These are phyloP conservation scores for Pleurostoma richardsiae DNA, from an alignment of 2,329 filamentous ascomycete species.

Conservation along the genomic window DNA sequence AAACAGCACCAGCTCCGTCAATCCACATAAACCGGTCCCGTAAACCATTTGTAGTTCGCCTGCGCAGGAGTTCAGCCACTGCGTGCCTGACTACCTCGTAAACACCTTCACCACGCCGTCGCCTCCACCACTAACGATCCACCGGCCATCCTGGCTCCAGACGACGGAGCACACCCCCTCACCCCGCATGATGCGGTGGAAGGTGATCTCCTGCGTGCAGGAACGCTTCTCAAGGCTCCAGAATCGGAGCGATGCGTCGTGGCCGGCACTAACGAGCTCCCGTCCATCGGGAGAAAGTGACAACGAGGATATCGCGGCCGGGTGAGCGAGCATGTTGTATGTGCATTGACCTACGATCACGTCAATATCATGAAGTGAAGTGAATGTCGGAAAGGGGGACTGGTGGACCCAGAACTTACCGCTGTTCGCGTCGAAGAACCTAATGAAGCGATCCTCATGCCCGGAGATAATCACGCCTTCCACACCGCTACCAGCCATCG, in stretches of 20 bases:
- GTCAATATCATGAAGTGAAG: slow-evolving; percentile 9
- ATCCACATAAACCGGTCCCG: no score
- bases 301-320: slow-evolving; percentile 84
- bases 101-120: slow-evolving; percentile 96
- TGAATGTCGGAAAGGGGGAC: not conserved
- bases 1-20: no score
- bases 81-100: slow-evolving; percentile 37
- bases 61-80: no score
- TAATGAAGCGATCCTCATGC: slow-evolving; percentile 92
- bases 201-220: slow-evolving; percentile 93
- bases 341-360: slow-evolving; percentile 83
- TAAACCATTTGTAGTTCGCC: no score
- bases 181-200: slow-evolving; percentile 88
- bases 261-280: slow-evolving; percentile 91
- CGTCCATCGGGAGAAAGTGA: slow-evolving; percentile 89
- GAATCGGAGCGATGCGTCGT: slow-evolving; percentile 92
- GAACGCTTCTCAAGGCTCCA: slow-evolving; percentile 95
- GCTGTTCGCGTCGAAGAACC: slow-evolving; percentile 98
- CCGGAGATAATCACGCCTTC: slow-evolving; percentile 95
- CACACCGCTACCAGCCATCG: slow-evolving; percentile 68
- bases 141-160: slow-evolving; percentile 92
- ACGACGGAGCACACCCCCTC: slow-evolving; percentile 92
- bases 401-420: slow-evolving; percentile 56
- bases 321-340: slow-evolving; percentile 97
- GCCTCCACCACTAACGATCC: slow-evolving; percentile 90